Conservation (phyloP, 345 rosid genomes). For the Euphorbia peplus region DNA sequence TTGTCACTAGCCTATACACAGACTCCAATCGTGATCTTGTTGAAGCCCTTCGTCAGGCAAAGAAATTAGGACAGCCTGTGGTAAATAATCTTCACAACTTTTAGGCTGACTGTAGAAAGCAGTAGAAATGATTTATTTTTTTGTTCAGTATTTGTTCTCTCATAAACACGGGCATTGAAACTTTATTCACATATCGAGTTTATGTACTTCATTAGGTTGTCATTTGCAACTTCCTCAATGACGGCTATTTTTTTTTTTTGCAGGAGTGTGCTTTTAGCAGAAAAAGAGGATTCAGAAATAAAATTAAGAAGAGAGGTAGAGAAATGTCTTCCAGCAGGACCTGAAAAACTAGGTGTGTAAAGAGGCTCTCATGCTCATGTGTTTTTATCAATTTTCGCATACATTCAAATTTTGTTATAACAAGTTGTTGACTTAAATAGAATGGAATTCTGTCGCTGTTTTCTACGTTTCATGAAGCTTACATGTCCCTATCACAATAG, state of each 20-base stretch:
- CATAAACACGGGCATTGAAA: not conserved
- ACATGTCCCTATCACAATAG: not conserved
- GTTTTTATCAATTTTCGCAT: not conserved
- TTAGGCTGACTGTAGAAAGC: not conserved
- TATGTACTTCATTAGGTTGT: not conserved
- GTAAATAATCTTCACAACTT: slow-evolving; percentile 42
- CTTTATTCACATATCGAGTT: not conserved
- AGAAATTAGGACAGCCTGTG: slow-evolving; percentile 73
- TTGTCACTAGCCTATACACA: slow-evolving; percentile 86
- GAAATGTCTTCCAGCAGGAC: slow-evolving; percentile 14
- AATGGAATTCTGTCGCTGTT: not conserved
- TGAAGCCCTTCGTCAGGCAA: slow-evolving; percentile 72
- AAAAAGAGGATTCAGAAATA: slow-evolving; percentile 74
- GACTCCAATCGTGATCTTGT: slow-evolving; percentile 73
- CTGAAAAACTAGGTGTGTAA: slow-evolving; percentile 22
- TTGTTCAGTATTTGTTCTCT: not conserved
- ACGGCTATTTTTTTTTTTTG: slow-evolving; percentile 10
- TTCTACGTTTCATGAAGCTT: not conserved
- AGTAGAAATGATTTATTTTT: slow-evolving; percentile 9
- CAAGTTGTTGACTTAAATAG: no score
- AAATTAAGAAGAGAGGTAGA: slow-evolving; percentile 62
- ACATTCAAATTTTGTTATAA: no score
- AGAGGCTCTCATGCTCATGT: slow-evolving; percentile 1
- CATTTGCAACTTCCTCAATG: not conserved
- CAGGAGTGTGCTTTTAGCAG: slow-evolving; percentile 76